Base-by-base conservation (phyloP, 148 eudicot genomes). In the Rhododendron kiyosumense region DNA sequence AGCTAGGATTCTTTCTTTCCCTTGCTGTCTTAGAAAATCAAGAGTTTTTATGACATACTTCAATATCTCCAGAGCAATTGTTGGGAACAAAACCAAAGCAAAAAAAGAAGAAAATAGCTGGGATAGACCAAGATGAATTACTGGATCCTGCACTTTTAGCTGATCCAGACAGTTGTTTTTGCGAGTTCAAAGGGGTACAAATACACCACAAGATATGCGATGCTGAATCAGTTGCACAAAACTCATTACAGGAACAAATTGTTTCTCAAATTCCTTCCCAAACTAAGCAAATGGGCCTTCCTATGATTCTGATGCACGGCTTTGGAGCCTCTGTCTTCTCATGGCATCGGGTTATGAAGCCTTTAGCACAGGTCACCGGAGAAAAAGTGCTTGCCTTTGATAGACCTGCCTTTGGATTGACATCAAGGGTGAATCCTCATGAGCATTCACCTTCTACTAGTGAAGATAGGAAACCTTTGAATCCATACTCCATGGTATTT, bases 401-500 rank as follows among this genome's bases (percentile, higher is more conserved):
- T 90, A 96, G 99, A 90, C 99, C 99, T 7, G 99, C 99, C 49
- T 96, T 95, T 89, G 99, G 98, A 30, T 86, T 96, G 92, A 95
- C 99, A 63, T 92, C 98, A 61, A 93, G 99, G 87, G 93, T 91
- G 85, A 86, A 90, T 79, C 82, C 84, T 79, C 43, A 45, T 28
- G 90, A 77, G 57, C 76, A 78, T 54, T 82, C 86, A 30, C 74
- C 93, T 81, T 63, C 69, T 86, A 90, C 65, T 63, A 83, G 34
- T 52, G 85, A 86, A 78, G 94, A 93, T 85, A 57, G 77, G 17
- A 85, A 61, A 87, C 90, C 95, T 86, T 85, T 96, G 67, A 96
- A 94, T 89, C 98, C 99, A 24, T 96, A 95, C 86, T 94, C 99
- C 20, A 90, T 90, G 90, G 87, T 88, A 11, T 96, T 96, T 84